A percentile compares a stretch with the other conserved stretches of the same genome.
These are phyloP conservation scores for Hypoxylon sp. DNA, from an alignment of 2,329 filamentous ascomycete species.

Conservation along the genomic window DNA sequence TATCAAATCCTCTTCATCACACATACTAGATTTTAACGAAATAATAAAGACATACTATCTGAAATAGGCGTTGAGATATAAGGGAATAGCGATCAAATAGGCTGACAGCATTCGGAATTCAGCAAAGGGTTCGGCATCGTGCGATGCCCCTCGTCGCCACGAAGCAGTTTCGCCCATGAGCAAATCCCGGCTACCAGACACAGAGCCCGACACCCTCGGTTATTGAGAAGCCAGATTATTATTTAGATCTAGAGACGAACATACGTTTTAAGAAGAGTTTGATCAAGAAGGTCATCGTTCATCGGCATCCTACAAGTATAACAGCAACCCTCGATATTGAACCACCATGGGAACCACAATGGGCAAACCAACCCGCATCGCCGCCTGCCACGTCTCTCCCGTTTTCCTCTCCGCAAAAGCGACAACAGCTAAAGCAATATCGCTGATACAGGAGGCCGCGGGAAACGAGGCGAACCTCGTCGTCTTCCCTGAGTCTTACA, in stretches of 20 bases:
- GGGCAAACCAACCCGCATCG: slow-evolving; percentile 35
- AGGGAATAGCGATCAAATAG: too few relatives aligned
- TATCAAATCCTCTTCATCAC: too few relatives aligned
- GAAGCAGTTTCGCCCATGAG: slow-evolving; percentile 1
- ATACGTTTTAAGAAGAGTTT: too few relatives aligned
- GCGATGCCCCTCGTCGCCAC: slow-evolving; percentile 27
- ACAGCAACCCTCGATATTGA: too few relatives aligned
- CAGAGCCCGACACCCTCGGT: slow-evolving; percentile 24
- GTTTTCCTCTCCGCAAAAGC: slow-evolving; percentile 56
- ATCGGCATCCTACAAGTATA: too few relatives aligned
- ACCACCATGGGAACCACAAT: too few relatives aligned
- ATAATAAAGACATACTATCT: too few relatives aligned
- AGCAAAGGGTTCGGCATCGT: slow-evolving; percentile 14
- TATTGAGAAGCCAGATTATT: slow-evolving; percentile 8
- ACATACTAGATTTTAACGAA: too few relatives aligned
- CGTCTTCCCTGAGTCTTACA: slow-evolving; percentile 62
- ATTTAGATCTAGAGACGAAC: too few relatives aligned
- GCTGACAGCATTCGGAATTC: slow-evolving; percentile 5
- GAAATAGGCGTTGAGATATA: too few relatives aligned
- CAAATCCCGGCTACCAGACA: slow-evolving; percentile 33
- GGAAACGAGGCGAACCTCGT: slow-evolving; percentile 56
- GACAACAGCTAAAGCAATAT: slow-evolving; percentile 58
- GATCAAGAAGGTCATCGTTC: too few relatives aligned
- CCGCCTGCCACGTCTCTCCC: slow-evolving; percentile 52
- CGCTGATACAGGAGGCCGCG: slow-evolving; percentile 55